Evolutionary conservation across 352 stramenopile genomes (phyloP).

Genomic region (Pythium oligandrum): DNA sequence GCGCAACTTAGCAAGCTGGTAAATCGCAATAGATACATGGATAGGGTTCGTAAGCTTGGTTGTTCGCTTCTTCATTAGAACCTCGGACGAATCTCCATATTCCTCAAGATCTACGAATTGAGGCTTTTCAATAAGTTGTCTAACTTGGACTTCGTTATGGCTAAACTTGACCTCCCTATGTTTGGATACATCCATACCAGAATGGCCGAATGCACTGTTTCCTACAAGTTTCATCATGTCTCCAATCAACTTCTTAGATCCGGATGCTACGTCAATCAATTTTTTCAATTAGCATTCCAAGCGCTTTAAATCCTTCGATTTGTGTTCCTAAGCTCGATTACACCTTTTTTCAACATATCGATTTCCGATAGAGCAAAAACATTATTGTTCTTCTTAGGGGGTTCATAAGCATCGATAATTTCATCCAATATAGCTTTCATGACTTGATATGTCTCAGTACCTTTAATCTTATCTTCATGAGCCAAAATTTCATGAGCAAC

Average conservation of each 20-base stretch:
- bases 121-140: constrained; percentile 2
- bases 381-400: too few species aligned
- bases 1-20: constrained; percentile 17
- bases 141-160: constrained; percentile 1
- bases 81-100: constrained; percentile 7
- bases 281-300: too few species aligned
- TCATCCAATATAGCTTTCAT: too few species aligned
- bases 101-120: constrained; percentile 12
- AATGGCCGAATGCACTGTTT: constrained; percentile 13
- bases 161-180: constrained; percentile 15
- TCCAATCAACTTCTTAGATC: constrained; percentile 2
- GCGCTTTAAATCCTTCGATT: too few species aligned
- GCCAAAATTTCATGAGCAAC: too few species aligned
- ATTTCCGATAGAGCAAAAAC: too few species aligned
- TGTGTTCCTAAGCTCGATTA: too few species aligned
- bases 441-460: too few species aligned
- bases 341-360: too few species aligned
- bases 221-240: constrained; percentile 18
- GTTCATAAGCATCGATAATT: too few species aligned
- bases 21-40: constrained; percentile 17
- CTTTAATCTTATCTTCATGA: constrained; percentile 18
- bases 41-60: constrained; percentile 17
- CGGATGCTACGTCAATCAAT: too few species aligned
- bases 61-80: constrained; percentile 11
- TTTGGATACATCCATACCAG: constrained; percentile 18